Base-by-base conservation (phyloP, 495 filamentous ascomycete species). In the Penicillium pulvis region DNA sequence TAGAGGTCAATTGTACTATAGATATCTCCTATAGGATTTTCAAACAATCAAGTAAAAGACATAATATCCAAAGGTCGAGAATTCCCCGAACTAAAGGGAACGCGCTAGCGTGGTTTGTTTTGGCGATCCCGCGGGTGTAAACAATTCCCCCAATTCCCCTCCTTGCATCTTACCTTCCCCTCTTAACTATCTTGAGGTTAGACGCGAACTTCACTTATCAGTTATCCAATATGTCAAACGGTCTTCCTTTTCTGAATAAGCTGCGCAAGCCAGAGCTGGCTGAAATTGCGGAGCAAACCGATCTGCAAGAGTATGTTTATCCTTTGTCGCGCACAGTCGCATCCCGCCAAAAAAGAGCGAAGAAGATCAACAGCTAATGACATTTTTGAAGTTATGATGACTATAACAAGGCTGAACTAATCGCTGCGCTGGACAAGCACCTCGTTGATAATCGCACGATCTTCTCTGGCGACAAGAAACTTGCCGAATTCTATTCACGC, bases 241-340 rank as follows among this genome's bases (percentile, higher is more conserved):
- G 65, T 59, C 75, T 81, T 47, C 84, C 86, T 63, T 98, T 88
- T 87, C 81, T 97, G 64, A 84, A 87, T 62, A 85, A 86, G 69
- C 88, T 95, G 81, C 87, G 88, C 75, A 98, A 97, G 78, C 78
- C 78, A 57, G 90, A 93, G 59, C 83, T 98, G 50, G 61, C 83
- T 39, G 87, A 92, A 61, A 79, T 96, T 46, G 90, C 90, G 49
- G 79, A 89, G 45, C 74, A 83, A 35, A 86, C 91, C 55, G 89
- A 90, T 26, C 74, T 97, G 41, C 81, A 82, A 65, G 83, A 88
- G 91, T 93, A 82, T 62, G 85, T 70, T 63, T 65, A 52, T 48
- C 50, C 45, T 31, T 20, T 56, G 36, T 59, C 56, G 24, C 59
- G 36, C 51, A 36, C 35, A 55, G 33, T 51, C 48, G 50, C 44